phyloP scores from a whole-genome alignment of 2,329 filamentous ascomycete species.

The Ascocoryne sarcoides region DNA sequence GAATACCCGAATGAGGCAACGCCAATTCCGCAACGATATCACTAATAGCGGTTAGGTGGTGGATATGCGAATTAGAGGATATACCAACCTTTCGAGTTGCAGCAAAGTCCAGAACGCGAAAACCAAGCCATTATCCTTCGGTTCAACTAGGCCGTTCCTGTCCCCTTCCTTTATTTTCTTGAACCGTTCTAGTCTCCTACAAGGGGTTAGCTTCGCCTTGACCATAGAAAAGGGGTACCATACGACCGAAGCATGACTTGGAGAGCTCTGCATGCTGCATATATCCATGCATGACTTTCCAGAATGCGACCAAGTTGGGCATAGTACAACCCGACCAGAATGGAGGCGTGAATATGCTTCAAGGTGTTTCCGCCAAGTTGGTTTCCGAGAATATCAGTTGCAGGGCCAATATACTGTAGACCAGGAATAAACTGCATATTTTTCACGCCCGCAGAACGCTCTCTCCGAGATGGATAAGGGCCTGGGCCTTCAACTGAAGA shows the following conservation, averaged over 20 bases:
- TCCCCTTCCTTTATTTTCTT: constrained; percentile 35
- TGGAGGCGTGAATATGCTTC: constrained; percentile 73
- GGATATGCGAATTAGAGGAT: background rate
- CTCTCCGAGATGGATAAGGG: constrained; percentile 16
- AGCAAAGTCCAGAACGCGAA: constrained; percentile 90
- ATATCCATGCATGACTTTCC: constrained; percentile 65
- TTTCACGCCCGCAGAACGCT: constrained; percentile 26
- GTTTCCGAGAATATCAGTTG: constrained; percentile 77
- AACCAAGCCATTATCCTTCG: constrained; percentile 53
- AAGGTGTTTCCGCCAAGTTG: constrained; percentile 74
- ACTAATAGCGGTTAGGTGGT: constrained; percentile 36
- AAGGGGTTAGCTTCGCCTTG: constrained; percentile 3
- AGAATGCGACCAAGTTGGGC: constrained; percentile 80
- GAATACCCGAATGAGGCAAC: constrained; percentile 50
- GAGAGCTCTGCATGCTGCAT: constrained; percentile 46
- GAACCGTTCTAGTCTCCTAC: constrained; percentile 29
- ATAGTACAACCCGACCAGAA: constrained; percentile 81
- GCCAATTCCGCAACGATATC: constrained; percentile 85
- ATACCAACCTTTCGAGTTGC: constrained; percentile 74
- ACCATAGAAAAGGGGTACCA: background rate
- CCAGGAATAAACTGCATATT: constrained; percentile 86
- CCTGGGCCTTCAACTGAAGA: constrained; percentile 39
- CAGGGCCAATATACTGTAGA: constrained; percentile 79
- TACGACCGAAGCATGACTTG: constrained; percentile 67
- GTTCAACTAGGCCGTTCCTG: constrained; percentile 5